phyloP scores from a whole-genome alignment of 345 rosid species.

The Xanthoceras sorbifolium region DNA sequence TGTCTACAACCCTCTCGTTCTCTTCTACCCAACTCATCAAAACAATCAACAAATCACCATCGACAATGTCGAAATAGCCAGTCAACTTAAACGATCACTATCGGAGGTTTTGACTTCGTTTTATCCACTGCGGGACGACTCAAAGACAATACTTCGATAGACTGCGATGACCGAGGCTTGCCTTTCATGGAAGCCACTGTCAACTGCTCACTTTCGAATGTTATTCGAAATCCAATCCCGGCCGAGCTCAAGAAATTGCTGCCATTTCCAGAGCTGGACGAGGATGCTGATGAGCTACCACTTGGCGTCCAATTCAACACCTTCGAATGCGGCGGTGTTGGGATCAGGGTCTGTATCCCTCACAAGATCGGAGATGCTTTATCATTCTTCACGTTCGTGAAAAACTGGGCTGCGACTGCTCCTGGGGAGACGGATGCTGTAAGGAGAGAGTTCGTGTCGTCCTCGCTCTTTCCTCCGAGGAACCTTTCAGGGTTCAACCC shows the following conservation, averaged over 20 bases:
- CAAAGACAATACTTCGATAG: constrained; percentile 7
- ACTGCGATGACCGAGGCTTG: constrained; percentile 36
- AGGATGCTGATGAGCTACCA: constrained; percentile 7
- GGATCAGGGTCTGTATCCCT: constrained; percentile 28
- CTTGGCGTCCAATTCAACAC: constrained; percentile 37
- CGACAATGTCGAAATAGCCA: not conserved
- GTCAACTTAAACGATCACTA: not conserved
- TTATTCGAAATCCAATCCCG: constrained; percentile 18
- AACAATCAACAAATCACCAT: not conserved
- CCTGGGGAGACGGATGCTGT: constrained; percentile 19
- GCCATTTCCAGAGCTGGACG: constrained; percentile 21
- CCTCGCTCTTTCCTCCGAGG: constrained; percentile 36
- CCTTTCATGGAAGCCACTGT: constrained; percentile 24
- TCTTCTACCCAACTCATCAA: not conserved
- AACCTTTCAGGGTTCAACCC: constrained; percentile 19
- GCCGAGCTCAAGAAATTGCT: constrained; percentile 25
- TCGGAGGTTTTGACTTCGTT: not conserved
- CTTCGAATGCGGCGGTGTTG: constrained; percentile 39
- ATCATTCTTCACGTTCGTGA: constrained; percentile 27
- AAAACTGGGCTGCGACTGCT: constrained; percentile 33
- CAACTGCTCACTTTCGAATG: constrained; percentile 23
- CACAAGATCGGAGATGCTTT: constrained; percentile 38
- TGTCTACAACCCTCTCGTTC: not conserved
- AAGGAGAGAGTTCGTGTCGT: constrained; percentile 26
- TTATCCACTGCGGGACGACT: constrained; percentile 3